Percentiles rank a stretch among this genome's conserved stretches.
Conservation (phyloP, 441 rosid genomes). For the Eruca vesicaria region DNA sequence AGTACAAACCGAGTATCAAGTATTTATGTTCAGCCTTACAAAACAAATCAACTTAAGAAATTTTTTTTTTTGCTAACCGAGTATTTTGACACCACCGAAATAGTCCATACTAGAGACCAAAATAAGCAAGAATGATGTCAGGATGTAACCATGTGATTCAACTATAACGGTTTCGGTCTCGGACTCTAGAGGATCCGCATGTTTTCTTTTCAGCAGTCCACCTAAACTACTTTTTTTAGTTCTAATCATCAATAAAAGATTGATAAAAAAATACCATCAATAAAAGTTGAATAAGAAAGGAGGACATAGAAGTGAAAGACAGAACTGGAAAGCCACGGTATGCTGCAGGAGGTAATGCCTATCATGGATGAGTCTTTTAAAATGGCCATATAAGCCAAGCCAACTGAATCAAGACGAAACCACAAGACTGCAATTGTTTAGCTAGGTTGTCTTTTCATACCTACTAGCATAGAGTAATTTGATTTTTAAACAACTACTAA, state of each 20-base stretch:
- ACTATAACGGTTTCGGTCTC: too few species aligned
- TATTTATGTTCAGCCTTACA: too few species aligned
- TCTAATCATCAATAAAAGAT: neutral
- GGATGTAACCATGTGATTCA: too few species aligned
- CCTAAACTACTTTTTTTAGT: neutral
- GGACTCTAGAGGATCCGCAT: too few species aligned
- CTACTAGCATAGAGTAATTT: neutral
- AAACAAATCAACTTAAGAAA: too few species aligned
- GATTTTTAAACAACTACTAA: neutral
- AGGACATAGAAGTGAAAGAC: neutral
- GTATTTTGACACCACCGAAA: too few species aligned
- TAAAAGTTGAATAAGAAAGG: neutral
- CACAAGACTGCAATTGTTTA: conserved; percentile 10
- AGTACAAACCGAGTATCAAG: too few species aligned
- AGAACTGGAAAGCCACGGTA: neutral
- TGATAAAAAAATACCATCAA: too few species aligned
- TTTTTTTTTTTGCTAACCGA: too few species aligned
- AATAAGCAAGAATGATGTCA: too few species aligned
- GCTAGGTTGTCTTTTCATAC: conserved; percentile 15
- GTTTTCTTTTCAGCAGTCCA: neutral
- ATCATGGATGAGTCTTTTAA: neutral
- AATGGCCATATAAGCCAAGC: neutral
- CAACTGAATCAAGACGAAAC: conserved; percentile 7
- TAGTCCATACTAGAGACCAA: too few species aligned
- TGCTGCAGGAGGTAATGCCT: neutral